Base-by-base conservation (phyloP, 208 protist genomes). In the Novymonas esmeraldas region DNA sequence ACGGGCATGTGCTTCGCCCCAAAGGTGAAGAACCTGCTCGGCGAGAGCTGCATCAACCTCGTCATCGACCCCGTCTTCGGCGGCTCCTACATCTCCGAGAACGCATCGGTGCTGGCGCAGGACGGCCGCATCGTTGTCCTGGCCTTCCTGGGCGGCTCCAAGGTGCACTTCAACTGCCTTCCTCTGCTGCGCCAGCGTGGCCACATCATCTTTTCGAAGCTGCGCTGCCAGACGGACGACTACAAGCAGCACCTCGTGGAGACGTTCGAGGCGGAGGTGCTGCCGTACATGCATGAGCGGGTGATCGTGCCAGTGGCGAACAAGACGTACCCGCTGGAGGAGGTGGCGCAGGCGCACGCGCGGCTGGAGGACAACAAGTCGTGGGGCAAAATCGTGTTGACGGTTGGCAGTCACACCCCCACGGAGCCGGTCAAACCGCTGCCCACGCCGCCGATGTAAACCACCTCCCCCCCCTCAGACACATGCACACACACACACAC, bases 51-150 rank as follows among this genome's bases (percentile, higher is more conserved):
- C 28, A 77, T 93, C 50, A 66, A 97, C 66, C 59, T 87, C n/a
- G 70, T 97, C 39, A 38, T 97, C 6, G 92, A 97, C 69, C 80
- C 85, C 39, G 73, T 94, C 52, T 87, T 89, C 61, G 92, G 92
- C 3, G 86, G 87, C 5, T 71, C 60, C 18, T 97, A 93, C 74
- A 63, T 93, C 51, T 73, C 64, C 13, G 84, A 93, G 56, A 76
- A 95, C 55, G 76, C 68, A 0, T 39, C 64, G 5, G 75, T 90
- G 48, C 66, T 95, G 11, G 78, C 81, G n/a, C 31, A 87, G 71
- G 89, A 93, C 61, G 89, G 87, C 26, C 73, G 66, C 49, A 75
- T 90, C 58, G 65, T 96, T 4, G 72, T 95, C 31, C 58, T 95
- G 22, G 69, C 81, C 49, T 85, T 89, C 56, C 80, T 92, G 68